Evolutionary conservation across 768 basidiomycete species (phyloP).

Genomic region (Imleria badia): DNA sequence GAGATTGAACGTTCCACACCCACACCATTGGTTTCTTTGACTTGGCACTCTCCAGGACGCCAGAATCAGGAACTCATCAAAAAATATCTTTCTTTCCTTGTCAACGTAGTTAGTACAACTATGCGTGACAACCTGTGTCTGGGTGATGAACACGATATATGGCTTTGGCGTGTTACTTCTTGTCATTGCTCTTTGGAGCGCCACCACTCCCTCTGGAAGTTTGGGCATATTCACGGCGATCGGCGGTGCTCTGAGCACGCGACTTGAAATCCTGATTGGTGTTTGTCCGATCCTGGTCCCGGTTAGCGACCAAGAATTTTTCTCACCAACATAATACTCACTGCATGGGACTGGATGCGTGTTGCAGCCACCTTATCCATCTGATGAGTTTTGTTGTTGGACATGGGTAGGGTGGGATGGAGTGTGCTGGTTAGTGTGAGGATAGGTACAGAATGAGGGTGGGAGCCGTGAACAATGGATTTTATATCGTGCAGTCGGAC

Average conservation of each 20-base stretch:
- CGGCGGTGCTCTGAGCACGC: slow-evolving; percentile 6
- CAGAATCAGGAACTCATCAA: too few species aligned
- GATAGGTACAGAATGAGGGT: background rate
- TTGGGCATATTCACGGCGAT: background rate
- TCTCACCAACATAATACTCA: background rate
- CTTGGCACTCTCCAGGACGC: too few species aligned
- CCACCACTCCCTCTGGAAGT: background rate
- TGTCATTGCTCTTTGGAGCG: background rate
- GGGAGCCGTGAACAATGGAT: background rate
- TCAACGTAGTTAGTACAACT: too few species aligned
- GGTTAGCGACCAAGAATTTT: background rate
- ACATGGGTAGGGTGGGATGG: background rate
- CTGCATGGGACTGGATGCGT: slow-evolving; percentile 10
- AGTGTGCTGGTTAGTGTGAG: background rate
- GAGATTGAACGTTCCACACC: too few species aligned
- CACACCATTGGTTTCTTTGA: too few species aligned
- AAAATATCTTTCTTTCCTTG: too few species aligned
- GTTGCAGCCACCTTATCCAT: slow-evolving; percentile 6
- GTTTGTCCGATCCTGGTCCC: background rate
- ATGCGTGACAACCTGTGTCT: background rate
- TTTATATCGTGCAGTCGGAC: slow-evolving; percentile 1
- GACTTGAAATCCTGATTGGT: slow-evolving; percentile 7
- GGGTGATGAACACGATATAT: background rate
- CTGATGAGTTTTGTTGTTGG: background rate
- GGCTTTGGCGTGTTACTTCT: background rate